Evolutionary conservation across 768 basidiomycete genomes (phyloP).

Genomic region (Fomitopsis pulvina): DNA sequence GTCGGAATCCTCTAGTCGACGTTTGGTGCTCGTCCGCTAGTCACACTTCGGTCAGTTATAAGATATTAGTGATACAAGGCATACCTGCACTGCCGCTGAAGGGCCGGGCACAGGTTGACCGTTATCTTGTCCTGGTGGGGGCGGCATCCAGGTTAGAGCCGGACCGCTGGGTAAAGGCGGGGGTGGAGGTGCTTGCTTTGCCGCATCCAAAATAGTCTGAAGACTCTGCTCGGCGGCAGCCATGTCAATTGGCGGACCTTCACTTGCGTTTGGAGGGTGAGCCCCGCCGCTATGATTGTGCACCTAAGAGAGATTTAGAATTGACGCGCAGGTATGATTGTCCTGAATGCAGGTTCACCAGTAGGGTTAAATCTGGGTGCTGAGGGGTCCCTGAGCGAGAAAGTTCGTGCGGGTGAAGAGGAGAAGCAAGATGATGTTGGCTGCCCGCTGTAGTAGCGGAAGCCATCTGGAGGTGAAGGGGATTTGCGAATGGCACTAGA

Average conservation of each 20-base stretch:
- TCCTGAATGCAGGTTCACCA: slow-evolving; percentile 27
- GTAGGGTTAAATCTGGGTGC: slow-evolving; percentile 34
- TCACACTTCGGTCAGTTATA: neutral
- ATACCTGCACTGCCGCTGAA: slow-evolving; percentile 9
- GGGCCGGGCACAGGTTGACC: slow-evolving; percentile 1
- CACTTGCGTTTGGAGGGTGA: slow-evolving; percentile 22
- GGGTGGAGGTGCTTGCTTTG: slow-evolving; percentile 10
- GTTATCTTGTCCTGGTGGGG: slow-evolving; percentile 1
- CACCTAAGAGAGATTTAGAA: slow-evolving; percentile 29
- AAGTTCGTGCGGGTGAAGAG: slow-evolving; percentile 43
- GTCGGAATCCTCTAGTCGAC: slow-evolving; percentile 62
- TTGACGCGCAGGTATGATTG: slow-evolving; percentile 14
- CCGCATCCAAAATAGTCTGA: slow-evolving; percentile 20
- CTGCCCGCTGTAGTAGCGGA: slow-evolving; percentile 26
- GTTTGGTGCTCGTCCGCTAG: slow-evolving; percentile 50
- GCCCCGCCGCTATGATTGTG: slow-evolving; percentile 24
- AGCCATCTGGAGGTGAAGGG: slow-evolving; percentile 36
- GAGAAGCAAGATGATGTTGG: slow-evolving; percentile 26
- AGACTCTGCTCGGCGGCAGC: slow-evolving; percentile 6
- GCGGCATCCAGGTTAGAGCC: slow-evolving; percentile 15
- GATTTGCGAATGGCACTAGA: slow-evolving; percentile 26
- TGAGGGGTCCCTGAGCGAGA: slow-evolving; percentile 39
- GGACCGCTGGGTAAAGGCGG: slow-evolving; percentile 9
- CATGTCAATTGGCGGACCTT: neutral
- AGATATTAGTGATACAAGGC: neutral